Conservation (phyloP, 345 rosid species). For the Punica granatum region DNA sequence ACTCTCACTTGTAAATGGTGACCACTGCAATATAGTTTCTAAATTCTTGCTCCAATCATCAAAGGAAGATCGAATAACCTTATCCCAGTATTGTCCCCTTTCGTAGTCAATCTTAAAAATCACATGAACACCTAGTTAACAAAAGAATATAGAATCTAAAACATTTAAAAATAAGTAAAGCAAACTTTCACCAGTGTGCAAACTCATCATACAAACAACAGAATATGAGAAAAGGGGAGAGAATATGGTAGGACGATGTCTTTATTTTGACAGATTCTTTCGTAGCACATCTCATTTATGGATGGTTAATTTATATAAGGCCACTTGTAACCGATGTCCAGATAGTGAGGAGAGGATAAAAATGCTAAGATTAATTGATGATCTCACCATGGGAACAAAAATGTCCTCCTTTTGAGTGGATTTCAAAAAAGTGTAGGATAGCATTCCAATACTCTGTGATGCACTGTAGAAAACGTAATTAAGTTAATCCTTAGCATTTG, state of each 20-base stretch:
- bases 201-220: neutral
- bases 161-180: neutral
- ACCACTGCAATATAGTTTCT: constrained; percentile 52
- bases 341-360: neutral
- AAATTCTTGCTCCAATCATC: constrained; percentile 48
- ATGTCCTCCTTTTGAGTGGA: constrained; percentile 60
- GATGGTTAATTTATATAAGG: neutral
- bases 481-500: neutral
- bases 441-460: constrained; percentile 61
- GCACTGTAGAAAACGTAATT: constrained; percentile 18
- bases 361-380: neutral
- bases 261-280: neutral
- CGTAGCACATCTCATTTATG: neutral
- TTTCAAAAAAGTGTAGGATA: constrained; percentile 61
- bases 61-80: constrained; percentile 28
- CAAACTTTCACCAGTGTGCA: neutral
- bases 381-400: constrained; percentile 70
- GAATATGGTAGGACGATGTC: neutral
- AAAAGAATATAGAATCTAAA: neutral
- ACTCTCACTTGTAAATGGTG: constrained; percentile 47
- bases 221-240: neutral
- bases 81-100: constrained; percentile 33
- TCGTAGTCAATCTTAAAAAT: constrained; percentile 50
- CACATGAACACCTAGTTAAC: neutral
- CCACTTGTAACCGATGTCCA: neutral